Evolutionary conservation across 345 rosid species (phyloP).

Genomic region (Euphorbia pulcherrima): DNA sequence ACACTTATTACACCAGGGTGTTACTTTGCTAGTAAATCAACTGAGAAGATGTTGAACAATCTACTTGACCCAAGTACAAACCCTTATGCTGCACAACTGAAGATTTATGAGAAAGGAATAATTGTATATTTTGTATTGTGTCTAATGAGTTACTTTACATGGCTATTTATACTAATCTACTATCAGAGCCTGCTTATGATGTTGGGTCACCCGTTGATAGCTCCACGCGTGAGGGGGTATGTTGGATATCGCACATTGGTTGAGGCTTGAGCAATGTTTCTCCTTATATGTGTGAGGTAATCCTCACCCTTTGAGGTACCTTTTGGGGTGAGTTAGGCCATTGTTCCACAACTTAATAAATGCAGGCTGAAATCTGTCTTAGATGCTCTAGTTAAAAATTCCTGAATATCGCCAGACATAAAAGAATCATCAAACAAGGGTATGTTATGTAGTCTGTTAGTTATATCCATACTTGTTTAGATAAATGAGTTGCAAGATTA

Average conservation of each 20-base stretch:
- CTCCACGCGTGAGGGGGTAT: too few relatives aligned
- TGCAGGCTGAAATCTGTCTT: background rate
- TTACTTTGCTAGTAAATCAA: background rate
- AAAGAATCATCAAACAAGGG: background rate
- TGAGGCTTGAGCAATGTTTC: too few relatives aligned
- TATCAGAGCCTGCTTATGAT: too few relatives aligned
- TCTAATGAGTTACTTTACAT: too few relatives aligned
- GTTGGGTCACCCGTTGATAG: too few relatives aligned
- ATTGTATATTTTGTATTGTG: too few relatives aligned
- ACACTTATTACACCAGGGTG: background rate
- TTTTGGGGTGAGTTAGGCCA: too few relatives aligned
- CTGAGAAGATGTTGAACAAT: background rate
- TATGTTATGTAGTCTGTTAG: background rate
- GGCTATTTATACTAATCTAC: too few relatives aligned
- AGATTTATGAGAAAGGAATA: too few relatives aligned
- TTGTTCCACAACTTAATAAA: background rate
- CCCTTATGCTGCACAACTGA: background rate
- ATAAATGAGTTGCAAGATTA: background rate
- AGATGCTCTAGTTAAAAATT: background rate
- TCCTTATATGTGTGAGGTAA: too few relatives aligned
- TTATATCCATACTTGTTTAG: background rate
- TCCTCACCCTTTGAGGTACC: too few relatives aligned
- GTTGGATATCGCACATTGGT: too few relatives aligned
- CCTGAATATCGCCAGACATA: background rate
- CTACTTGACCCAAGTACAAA: background rate